Conservation (phyloP, 805 yeast genomes). For the Sugiyamaella qingdaonensis region DNA sequence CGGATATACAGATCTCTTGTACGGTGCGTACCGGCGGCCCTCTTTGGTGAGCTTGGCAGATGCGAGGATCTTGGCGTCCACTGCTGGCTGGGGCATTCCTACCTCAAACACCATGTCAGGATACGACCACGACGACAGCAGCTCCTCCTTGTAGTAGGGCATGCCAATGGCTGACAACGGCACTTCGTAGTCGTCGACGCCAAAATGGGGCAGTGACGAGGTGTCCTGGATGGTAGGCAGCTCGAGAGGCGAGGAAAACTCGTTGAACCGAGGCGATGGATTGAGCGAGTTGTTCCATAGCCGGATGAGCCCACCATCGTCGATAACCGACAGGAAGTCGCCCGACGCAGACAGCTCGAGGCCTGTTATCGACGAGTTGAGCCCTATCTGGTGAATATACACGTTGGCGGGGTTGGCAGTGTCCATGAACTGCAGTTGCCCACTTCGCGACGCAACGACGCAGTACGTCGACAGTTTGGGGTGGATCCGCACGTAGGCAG, state of each 20-base stretch:
- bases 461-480: constrained; percentile 80
- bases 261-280: constrained; percentile 47
- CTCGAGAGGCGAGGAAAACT: constrained; percentile 46
- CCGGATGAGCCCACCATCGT: constrained; percentile 57
- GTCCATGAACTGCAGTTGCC: constrained; percentile 84
- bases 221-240: constrained; percentile 30
- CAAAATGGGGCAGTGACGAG: constrained; percentile 10
- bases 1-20: constrained; percentile 56
- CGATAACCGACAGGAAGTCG: constrained; percentile 68
- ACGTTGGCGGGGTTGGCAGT: constrained; percentile 70
- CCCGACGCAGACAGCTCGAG: constrained; percentile 66
- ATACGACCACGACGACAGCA: constrained; percentile 77
- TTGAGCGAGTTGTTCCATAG: constrained; percentile 57
- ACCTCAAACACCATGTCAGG: constrained; percentile 43
- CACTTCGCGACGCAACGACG: constrained; percentile 66
- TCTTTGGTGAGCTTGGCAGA: constrained; percentile 39
- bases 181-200: constrained; percentile 39
- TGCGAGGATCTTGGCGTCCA: constrained; percentile 47
- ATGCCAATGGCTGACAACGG: constrained; percentile 75
- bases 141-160: constrained; percentile 76
- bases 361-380: constrained; percentile 43
- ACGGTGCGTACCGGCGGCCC: constrained; percentile 38
- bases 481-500: constrained; percentile 76
- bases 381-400: constrained; percentile 61
- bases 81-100: constrained; percentile 55